These are phyloP conservation scores for Solanum pimpinellifolium DNA, from an alignment of 257 asterid genomes.

Conservation along the genomic window DNA sequence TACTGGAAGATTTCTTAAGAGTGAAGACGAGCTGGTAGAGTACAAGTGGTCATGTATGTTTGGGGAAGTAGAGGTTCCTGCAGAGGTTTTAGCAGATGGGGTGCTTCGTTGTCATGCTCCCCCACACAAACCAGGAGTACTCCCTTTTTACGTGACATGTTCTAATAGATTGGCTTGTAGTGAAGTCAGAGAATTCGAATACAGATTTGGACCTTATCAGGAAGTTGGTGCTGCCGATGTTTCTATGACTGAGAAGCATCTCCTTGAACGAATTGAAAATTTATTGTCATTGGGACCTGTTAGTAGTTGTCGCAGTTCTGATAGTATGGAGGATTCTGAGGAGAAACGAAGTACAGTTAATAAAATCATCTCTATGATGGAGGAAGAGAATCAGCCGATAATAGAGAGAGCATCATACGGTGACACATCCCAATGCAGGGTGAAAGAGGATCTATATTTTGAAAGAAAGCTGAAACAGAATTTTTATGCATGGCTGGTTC, in stretches of 20 bases:
- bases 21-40: conserved; percentile 28
- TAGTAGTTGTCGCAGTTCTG: conserved; percentile 18
- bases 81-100: conserved; percentile 53
- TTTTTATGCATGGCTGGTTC: conserved; percentile 67
- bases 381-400: conserved; percentile 42
- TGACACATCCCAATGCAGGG: conserved; percentile 20
- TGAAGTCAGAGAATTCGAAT: conserved; percentile 78
- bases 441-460: conserved; percentile 35
- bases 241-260: conserved; percentile 29
- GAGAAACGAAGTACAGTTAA: conserved; percentile 23
- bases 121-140: conserved; percentile 47
- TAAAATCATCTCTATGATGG: conserved; percentile 43
- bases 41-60: conserved; percentile 83
- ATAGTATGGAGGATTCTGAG: conserved; percentile 8
- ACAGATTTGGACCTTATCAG: conserved; percentile 25
- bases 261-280: conserved; percentile 44
- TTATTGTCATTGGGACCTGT: conserved; percentile 24
- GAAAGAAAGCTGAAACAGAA: conserved; percentile 48
- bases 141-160: conserved; percentile 69
- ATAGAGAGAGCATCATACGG: conserved; percentile 15
- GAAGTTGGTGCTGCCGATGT: conserved; percentile 11
- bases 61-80: conserved; percentile 79
- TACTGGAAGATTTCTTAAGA: conserved; percentile 57
- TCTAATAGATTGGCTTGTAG: conserved; percentile 85
- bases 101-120: conserved; percentile 67